phyloP scores from a whole-genome alignment of 768 basidiomycete species.

The Mycena galericulata region DNA sequence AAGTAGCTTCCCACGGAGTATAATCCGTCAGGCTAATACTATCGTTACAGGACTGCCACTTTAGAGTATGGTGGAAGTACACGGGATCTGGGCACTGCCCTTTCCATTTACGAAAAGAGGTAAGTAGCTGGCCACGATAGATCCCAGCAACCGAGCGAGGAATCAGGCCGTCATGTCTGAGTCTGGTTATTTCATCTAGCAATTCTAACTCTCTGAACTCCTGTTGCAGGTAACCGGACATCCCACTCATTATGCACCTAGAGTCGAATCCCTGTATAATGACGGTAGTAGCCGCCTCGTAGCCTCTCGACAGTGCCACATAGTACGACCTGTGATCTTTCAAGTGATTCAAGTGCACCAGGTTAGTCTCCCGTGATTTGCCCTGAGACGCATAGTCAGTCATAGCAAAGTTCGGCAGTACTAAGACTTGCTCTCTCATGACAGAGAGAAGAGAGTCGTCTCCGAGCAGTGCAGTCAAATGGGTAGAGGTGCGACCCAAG shows the following conservation, averaged over 20 bases:
- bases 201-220: constrained; percentile 50
- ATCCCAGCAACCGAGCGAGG: constrained; percentile 27
- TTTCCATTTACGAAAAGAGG: too few relatives aligned
- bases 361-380: not conserved
- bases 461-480: constrained; percentile 19
- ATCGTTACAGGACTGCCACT: too few relatives aligned
- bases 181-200: constrained; percentile 48
- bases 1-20: too few relatives aligned
- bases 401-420: constrained; percentile 12
- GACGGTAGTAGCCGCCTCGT: constrained; percentile 37
- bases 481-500: constrained; percentile 11
- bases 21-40: too few relatives aligned
- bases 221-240: constrained; percentile 44
- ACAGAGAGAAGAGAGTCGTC: not conserved
- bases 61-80: too few relatives aligned
- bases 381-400: constrained; percentile 5
- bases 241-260: constrained; percentile 39
- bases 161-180: constrained; percentile 38
- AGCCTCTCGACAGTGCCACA: constrained; percentile 45
- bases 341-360: constrained; percentile 35
- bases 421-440: not conserved
- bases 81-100: too few relatives aligned
- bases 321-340: constrained; percentile 44
- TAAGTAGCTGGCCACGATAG: too few relatives aligned
- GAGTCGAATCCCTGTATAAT: constrained; percentile 44